These are phyloP conservation scores for Botrytis pseudocinerea DNA, from an alignment of 2,329 filamentous ascomycete genomes.

Conservation along the genomic window DNA sequence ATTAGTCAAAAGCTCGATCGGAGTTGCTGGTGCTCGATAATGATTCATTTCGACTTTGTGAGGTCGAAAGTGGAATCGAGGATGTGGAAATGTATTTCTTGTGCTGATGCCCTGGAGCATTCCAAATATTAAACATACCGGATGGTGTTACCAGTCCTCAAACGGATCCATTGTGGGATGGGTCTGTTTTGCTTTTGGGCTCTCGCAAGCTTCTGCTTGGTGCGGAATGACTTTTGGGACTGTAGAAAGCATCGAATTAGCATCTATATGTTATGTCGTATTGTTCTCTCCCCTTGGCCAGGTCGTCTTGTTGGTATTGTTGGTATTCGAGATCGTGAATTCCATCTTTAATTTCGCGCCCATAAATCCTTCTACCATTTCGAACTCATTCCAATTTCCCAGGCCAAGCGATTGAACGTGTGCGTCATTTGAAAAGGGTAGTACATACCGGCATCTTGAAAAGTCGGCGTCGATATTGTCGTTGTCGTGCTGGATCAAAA, in stretches of 20 bases:
- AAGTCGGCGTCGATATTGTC: conserved; percentile 40
- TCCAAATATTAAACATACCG: conserved; percentile 60
- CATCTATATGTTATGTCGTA: conserved; percentile 27
- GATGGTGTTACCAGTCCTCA: conserved; percentile 98
- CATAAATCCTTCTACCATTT: not conserved
- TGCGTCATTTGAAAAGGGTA: conserved; percentile 22
- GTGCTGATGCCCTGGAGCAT: conserved; percentile 8
- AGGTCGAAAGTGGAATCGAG: not conserved
- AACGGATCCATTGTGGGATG: conserved; percentile 99
- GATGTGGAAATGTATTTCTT: not conserved
- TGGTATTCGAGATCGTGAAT: conserved; percentile 10
- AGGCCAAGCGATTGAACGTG: not conserved
- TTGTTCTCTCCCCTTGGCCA: conserved; percentile 21
- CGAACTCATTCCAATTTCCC: not conserved
- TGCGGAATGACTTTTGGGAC: conserved; percentile 99
- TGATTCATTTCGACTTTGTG: not conserved
- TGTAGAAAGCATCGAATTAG: conserved; percentile 46
- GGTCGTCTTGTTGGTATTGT: not conserved
- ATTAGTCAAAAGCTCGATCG: conserved; percentile 21
- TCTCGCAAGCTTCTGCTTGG: conserved; percentile 99
- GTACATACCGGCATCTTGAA: conserved; percentile 57
- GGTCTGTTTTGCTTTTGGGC: conserved; percentile 99
- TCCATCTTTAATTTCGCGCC: conserved; percentile 4
- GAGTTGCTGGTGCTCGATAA: not conserved
- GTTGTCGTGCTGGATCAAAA: conserved; percentile 21